These are phyloP conservation scores for Talaromyces nanjingensis DNA, from an alignment of 495 filamentous ascomycete species.

Conservation along the genomic window DNA sequence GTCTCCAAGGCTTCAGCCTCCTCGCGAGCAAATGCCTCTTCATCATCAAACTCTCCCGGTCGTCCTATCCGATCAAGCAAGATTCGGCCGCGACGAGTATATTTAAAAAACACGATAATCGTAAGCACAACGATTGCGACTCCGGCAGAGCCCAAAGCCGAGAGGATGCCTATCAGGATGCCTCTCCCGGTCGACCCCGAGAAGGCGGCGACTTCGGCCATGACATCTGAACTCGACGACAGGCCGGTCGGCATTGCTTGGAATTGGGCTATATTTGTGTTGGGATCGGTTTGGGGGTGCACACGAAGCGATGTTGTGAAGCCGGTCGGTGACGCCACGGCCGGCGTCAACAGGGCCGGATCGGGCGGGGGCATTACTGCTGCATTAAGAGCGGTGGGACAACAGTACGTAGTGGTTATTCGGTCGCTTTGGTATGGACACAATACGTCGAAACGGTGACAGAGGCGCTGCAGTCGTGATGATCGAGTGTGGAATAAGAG, in stretches of 20 bases:
- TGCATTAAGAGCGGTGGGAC: conserved; percentile 6
- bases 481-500: not conserved
- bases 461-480: not conserved
- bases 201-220: conserved; percentile 13
- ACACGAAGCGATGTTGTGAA: conserved; percentile 10
- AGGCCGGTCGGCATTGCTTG: not conserved
- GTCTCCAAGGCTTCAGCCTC: conserved; percentile 90
- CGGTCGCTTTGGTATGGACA: not conserved
- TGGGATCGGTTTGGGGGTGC: conserved; percentile 11
- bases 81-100: conserved; percentile 83
- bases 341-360: conserved; percentile 7
- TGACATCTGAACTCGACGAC: not conserved
- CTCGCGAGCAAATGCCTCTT: conserved; percentile 83
- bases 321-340: conserved; percentile 26
- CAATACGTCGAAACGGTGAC: not conserved
- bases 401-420: not conserved
- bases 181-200: conserved; percentile 61
- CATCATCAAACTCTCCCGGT: conserved; percentile 95
- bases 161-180: conserved; percentile 89
- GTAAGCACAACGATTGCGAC: conserved; percentile 75
- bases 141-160: conserved; percentile 89
- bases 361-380: conserved; percentile 10
- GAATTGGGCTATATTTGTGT: conserved; percentile 18
- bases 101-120: conserved; percentile 88
- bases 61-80: conserved; percentile 88